A percentile compares a stretch with the other conserved stretches of the same genome.
phyloP scores from a whole-genome alignment of 1,284 basidiomycete genomes.

The Puccinia triticina region DNA sequence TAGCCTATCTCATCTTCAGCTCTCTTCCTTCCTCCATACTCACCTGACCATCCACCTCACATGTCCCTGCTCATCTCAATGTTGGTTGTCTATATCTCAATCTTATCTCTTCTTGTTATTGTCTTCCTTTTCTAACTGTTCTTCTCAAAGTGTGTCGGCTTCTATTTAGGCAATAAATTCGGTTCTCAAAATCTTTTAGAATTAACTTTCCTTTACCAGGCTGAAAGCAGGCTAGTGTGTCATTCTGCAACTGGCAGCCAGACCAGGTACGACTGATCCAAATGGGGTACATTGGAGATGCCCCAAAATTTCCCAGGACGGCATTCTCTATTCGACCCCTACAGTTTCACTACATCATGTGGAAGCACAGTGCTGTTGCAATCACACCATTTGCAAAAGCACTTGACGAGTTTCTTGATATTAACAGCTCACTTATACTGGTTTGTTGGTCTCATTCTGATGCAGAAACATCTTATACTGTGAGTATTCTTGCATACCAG shows the following conservation, averaged over 20 bases:
- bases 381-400: background rate
- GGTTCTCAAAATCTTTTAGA: too few relatives aligned
- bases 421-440: background rate
- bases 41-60: too few relatives aligned
- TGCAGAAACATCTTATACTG: background rate
- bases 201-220: background rate
- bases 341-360: background rate
- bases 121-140: too few relatives aligned
- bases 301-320: background rate
- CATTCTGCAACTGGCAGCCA: background rate
- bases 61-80: too few relatives aligned
- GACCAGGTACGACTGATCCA: slow-evolving; percentile 21
- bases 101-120: too few relatives aligned
- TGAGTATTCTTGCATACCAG: background rate
- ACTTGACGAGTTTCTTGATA: slow-evolving; percentile 13
- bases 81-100: too few relatives aligned
- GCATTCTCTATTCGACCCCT: slow-evolving; percentile 1
- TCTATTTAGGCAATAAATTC: too few relatives aligned
- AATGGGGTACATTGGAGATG: background rate
- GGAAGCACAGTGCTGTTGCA: background rate
- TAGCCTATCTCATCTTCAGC: too few relatives aligned
- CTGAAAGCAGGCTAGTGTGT: background rate
- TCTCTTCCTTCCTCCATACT: too few relatives aligned
- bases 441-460: background rate
- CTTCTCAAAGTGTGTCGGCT: too few relatives aligned